phyloP scores from a whole-genome alignment of 176 grass and related monocot genomes.

The Tillandsia leiboldiana region DNA sequence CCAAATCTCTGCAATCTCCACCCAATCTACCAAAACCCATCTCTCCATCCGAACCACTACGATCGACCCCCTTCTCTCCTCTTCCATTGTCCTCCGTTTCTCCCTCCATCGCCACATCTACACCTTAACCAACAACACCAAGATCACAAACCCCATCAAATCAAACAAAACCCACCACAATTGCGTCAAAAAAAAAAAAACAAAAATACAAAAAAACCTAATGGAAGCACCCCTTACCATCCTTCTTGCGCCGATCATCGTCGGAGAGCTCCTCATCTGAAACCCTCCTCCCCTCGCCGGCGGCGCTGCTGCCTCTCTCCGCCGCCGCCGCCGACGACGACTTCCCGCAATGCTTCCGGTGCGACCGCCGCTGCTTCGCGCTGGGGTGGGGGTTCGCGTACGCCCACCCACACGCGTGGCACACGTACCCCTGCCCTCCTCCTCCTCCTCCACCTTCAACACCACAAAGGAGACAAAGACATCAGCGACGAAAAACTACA shows the following conservation, averaged over 20 bases:
- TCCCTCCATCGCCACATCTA: background rate
- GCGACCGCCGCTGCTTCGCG: constrained; percentile 49
- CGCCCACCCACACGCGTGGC: constrained; percentile 52
- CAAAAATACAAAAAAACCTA: background rate
- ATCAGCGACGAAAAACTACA: background rate
- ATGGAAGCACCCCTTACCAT: background rate
- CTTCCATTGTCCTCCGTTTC: background rate
- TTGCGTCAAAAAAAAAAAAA: background rate
- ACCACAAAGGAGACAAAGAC: background rate
- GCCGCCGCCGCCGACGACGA: background rate
- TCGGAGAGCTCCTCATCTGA: constrained; percentile 20
- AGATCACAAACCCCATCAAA: background rate
- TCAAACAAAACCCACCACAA: background rate
- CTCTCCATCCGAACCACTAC: background rate
- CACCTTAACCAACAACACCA: background rate
- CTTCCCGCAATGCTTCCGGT: constrained; percentile 51
- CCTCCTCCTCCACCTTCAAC: constrained; percentile 13
- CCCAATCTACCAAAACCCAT: background rate
- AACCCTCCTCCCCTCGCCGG: background rate
- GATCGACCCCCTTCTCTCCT: background rate
- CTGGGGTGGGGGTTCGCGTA: constrained; percentile 46
- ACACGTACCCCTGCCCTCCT: constrained; percentile 29
- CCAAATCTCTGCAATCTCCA: background rate
- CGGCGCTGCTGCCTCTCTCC: background rate
- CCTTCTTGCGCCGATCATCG: constrained; percentile 14